A percentile compares a stretch with the other conserved stretches of the same genome.
Evolutionary conservation across 2,329 filamentous ascomycete genomes (phyloP).

Genomic region (Erysiphe neolycopersici): DNA sequence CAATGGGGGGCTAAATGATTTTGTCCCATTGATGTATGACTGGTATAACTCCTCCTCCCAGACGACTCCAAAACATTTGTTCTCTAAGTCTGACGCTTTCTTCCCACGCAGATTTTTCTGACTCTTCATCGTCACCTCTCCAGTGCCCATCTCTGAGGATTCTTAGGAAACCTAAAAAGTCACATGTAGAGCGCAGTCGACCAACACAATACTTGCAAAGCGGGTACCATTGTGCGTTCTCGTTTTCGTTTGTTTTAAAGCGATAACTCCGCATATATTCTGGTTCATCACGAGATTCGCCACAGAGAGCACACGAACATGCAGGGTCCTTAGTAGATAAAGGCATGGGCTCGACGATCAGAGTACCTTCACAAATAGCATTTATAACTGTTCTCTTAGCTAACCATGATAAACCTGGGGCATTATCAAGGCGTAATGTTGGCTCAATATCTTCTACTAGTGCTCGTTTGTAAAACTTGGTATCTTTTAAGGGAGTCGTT

Average conservation of each 20-base stretch:
- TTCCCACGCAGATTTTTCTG: constrained; percentile 77
- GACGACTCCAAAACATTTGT: constrained; percentile 88
- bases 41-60: constrained; percentile 77
- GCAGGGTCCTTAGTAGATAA: constrained; percentile 20
- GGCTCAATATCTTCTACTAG: constrained; percentile 84
- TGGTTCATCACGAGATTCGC: constrained; percentile 48
- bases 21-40: constrained; percentile 2
- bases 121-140: constrained; percentile 56
- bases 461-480: constrained; percentile 78
- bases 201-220: constrained; percentile 71
- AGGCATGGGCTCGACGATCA: constrained; percentile 75
- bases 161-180: constrained; percentile 73
- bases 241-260: constrained; percentile 68
- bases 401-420: constrained; percentile 81
- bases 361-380: constrained; percentile 57
- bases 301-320: constrained; percentile 51
- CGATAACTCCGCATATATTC: constrained; percentile 55
- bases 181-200: constrained; percentile 65
- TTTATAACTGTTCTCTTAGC: constrained; percentile 62
- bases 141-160: constrained; percentile 86
- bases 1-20: too few relatives aligned
- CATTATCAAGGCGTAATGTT: constrained; percentile 65
- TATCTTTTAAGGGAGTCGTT: constrained; percentile 52
- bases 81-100: constrained; percentile 75
- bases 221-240: constrained; percentile 68